Percentiles rank a stretch among this genome's conserved stretches.
These are phyloP conservation scores for Jatropha curcas DNA, from an alignment of 345 rosid genomes.

Conservation along the genomic window DNA sequence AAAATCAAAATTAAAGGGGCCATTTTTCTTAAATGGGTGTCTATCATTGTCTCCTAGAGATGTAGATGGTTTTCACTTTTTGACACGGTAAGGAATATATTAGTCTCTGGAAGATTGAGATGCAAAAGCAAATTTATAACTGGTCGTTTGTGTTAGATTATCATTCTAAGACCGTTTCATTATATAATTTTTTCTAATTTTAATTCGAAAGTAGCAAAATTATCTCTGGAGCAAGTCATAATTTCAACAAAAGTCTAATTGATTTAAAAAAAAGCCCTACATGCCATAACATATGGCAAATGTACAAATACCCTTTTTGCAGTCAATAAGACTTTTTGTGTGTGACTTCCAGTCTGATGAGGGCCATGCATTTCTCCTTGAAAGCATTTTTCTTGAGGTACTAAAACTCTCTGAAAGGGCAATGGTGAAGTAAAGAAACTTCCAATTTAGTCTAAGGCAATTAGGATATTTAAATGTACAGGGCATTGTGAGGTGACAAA, in stretches of 20 bases:
- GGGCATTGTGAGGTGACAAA: conserved; percentile 4
- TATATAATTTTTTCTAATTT: too few species aligned
- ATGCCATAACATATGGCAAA: too few species aligned
- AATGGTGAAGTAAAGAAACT: conserved; percentile 21
- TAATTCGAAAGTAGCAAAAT: too few species aligned
- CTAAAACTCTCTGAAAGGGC: conserved; percentile 19
- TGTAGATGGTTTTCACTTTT: conserved; percentile 34
- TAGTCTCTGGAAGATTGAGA: too few species aligned
- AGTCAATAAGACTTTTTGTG: conserved; percentile 5
- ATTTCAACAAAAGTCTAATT: too few species aligned
- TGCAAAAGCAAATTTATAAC: too few species aligned
- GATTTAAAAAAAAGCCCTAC: not conserved
- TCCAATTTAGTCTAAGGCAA: conserved; percentile 13
- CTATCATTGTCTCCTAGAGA: conserved; percentile 38
- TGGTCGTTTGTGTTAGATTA: too few species aligned
- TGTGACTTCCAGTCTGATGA: conserved; percentile 1
- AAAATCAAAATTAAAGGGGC: conserved; percentile 28
- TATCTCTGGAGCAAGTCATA: too few species aligned
- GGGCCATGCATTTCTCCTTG: conserved; percentile 4
- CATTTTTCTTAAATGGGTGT: conserved; percentile 32
- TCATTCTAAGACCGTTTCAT: too few species aligned
- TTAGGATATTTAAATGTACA: conserved; percentile 12
- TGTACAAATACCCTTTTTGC: too few species aligned
- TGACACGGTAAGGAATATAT: too few species aligned
- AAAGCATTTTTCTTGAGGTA: conserved; percentile 12